Percentiles rank a stretch among this genome's conserved stretches.
phyloP scores from a whole-genome alignment of 23 red algal species.

The Porphyridium purpureum region DNA sequence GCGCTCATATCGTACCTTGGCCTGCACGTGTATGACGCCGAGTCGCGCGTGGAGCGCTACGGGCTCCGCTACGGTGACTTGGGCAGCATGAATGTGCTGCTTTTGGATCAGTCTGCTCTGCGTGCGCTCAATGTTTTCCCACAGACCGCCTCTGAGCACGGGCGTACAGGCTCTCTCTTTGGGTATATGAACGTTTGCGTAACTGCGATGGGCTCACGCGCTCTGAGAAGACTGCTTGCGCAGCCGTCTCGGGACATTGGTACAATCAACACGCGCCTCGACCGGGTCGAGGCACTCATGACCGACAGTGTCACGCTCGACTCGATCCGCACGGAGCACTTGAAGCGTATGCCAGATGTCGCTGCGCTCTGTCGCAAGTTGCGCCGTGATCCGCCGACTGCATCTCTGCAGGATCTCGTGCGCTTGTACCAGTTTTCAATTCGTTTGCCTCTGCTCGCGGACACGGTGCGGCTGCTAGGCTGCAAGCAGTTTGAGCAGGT shows the following conservation, averaged over 20 bases:
- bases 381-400: slow-evolving; percentile 4
- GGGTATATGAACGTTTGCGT: slow-evolving; percentile 48
- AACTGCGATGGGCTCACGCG: slow-evolving; percentile 61
- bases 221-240: slow-evolving; percentile 48
- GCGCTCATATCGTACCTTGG: no score
- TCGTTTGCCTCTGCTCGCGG: slow-evolving; percentile 54
- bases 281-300: slow-evolving; percentile 46
- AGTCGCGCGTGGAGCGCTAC: no score
- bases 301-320: slow-evolving; percentile 11
- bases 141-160: slow-evolving; percentile 7
- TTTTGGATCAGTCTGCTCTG: no score
- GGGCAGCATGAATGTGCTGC: no score
- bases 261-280: slow-evolving; percentile 43
- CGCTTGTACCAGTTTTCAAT: slow-evolving; percentile 74
- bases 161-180: slow-evolving; percentile 38
- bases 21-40: no score
- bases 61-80: no score
- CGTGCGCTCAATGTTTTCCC: slow-evolving; percentile 55
- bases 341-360: slow-evolving; percentile 65
- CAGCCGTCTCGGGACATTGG: slow-evolving; percentile 43
- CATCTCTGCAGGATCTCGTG: slow-evolving; percentile 64
- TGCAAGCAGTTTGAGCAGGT: slow-evolving; percentile 35
- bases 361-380: slow-evolving; percentile 31
- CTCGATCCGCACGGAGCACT: slow-evolving; percentile 36
- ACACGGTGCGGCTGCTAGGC: slow-evolving; percentile 1